Evolutionary conservation across 345 rosid genomes (phyloP).

Genomic region (Citrus reticulata): DNA sequence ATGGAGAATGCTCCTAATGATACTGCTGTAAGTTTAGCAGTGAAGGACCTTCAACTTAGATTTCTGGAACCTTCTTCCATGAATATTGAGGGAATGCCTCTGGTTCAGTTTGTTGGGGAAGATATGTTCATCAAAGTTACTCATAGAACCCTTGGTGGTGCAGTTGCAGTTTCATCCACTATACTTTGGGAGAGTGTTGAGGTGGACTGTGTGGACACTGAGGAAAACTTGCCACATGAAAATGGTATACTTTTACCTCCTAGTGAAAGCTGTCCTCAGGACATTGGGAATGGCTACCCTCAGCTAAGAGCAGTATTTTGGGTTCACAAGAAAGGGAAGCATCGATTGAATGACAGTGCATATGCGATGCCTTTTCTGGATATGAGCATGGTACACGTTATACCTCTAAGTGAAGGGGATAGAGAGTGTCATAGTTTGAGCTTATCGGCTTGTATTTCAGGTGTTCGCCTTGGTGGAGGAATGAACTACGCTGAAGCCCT

Average conservation of each 20-base stretch:
- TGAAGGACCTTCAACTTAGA: slow-evolving; percentile 71
- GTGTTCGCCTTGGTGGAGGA: slow-evolving; percentile 94
- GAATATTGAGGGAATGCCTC: slow-evolving; percentile 63
- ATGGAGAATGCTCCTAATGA: slow-evolving; percentile 95
- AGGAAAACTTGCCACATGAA: slow-evolving; percentile 37
- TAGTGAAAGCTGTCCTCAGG: slow-evolving; percentile 36
- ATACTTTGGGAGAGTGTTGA: slow-evolving; percentile 75
- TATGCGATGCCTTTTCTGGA: slow-evolving; percentile 62
- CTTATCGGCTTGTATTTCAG: slow-evolving; percentile 75
- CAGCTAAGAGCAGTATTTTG: slow-evolving; percentile 85
- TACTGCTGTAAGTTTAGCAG: slow-evolving; percentile 76
- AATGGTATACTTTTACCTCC: slow-evolving; percentile 21
- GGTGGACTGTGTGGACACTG: slow-evolving; percentile 85
- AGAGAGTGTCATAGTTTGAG: slow-evolving; percentile 82
- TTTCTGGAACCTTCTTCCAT: slow-evolving; percentile 73
- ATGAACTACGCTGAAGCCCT: slow-evolving; percentile 89
- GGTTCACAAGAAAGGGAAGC: slow-evolving; percentile 57
- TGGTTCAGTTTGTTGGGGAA: slow-evolving; percentile 85
- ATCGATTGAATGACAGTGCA: slow-evolving; percentile 34
- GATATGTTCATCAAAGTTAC: slow-evolving; percentile 69
- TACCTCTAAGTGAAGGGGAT: slow-evolving; percentile 83
- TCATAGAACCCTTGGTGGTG: slow-evolving; percentile 98
- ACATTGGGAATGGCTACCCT: slow-evolving; percentile 38
- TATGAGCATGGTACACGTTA: slow-evolving; percentile 68
- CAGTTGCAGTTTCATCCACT: slow-evolving; percentile 81